A percentile compares a stretch with the other conserved stretches of the same genome.
Conservation (phyloP, 345 rosid species). For the Brassica incana region DNA sequence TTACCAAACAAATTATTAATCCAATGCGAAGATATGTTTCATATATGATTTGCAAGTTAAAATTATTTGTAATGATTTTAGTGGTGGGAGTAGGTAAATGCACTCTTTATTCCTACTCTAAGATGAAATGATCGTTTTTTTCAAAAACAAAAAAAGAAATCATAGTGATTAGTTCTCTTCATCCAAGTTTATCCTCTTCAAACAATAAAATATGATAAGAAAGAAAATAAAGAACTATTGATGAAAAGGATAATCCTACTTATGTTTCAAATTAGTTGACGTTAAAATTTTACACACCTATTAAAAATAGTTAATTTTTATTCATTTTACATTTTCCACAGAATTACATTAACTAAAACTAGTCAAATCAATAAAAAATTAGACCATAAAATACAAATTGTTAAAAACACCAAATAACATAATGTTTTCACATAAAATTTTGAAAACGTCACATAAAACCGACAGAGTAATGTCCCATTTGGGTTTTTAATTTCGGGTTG, state of each 20-base stretch:
- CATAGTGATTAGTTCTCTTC: neutral
- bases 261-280: neutral
- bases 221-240: neutral
- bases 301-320: neutral
- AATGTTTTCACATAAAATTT: too few relatives aligned
- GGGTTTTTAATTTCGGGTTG: constrained; percentile 12
- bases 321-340: neutral
- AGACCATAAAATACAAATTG: neutral
- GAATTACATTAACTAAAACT: neutral
- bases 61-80: constrained; percentile 18
- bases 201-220: neutral
- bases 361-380: too few relatives aligned
- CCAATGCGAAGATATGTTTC: constrained; percentile 9
- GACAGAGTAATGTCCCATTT: neutral
- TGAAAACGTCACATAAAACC: neutral
- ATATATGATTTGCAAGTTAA: constrained; percentile 19
- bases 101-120: constrained; percentile 20
- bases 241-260: neutral
- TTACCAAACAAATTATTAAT: constrained; percentile 10
- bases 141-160: neutral
- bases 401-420: neutral
- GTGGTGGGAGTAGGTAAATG: constrained; percentile 18
- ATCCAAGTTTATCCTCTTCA: neutral
- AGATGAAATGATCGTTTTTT: neutral
- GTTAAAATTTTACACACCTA: neutral